These are phyloP conservation scores for Cupressus sempervirens DNA, from an alignment of 75 land plant genomes.

Conservation along the genomic window DNA sequence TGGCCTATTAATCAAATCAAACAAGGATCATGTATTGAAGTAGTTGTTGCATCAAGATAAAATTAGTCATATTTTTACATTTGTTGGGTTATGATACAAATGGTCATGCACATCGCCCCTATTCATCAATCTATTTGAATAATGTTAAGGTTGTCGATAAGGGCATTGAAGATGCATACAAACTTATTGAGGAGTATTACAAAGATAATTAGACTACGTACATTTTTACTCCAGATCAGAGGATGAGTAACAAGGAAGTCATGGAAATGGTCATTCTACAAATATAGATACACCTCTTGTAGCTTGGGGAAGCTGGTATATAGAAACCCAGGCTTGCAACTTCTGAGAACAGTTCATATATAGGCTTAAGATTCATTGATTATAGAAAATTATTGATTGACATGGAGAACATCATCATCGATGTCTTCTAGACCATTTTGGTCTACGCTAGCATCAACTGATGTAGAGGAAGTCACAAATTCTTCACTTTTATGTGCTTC, in stretches of 20 bases:
- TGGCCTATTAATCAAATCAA: conserved; percentile 61
- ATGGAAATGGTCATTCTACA: conserved; percentile 95
- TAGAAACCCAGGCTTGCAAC: conserved; percentile 50
- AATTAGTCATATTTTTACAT: conserved; percentile 79
- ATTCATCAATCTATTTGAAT: conserved; percentile 82
- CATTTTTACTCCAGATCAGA: conserved; percentile 96
- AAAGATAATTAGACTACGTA: conserved; percentile 78
- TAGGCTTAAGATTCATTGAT: too few species aligned
- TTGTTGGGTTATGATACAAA: conserved; percentile 95
- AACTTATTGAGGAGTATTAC: conserved; percentile 66
- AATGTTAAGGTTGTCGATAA: conserved; percentile 88
- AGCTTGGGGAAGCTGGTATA: conserved; percentile 95
- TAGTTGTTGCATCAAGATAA: conserved; percentile 59
- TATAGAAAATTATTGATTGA: too few species aligned
- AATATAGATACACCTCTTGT: conserved; percentile 93
- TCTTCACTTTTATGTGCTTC: too few species aligned
- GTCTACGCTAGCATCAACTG: too few species aligned
- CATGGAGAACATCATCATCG: too few species aligned
- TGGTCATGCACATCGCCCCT: conserved; percentile 97
- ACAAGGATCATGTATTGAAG: conserved; percentile 42
- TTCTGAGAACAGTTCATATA: conserved; percentile 36
- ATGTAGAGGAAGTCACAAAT: too few species aligned
- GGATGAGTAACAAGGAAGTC: conserved; percentile 99
- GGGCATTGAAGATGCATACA: conserved; percentile 64
- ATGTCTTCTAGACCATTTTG: too few species aligned